Evolutionary conservation across 2,329 filamentous ascomycete species (phyloP), one percentile per base, ranked within the genome.

Genomic region (Coniochaeta pulveracea): DNA sequence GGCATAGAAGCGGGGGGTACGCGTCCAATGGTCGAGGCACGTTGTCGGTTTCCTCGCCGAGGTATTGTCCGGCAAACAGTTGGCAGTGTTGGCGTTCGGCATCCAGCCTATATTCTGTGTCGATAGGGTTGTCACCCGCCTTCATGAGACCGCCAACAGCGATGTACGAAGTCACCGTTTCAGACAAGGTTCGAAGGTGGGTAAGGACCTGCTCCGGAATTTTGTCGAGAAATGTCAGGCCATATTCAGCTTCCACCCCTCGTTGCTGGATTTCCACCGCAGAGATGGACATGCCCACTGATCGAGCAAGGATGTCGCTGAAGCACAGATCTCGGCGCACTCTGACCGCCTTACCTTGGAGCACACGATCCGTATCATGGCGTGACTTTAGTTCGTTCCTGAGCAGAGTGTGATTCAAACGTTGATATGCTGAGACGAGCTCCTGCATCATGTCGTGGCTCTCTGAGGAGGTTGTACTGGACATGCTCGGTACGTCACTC

Each of bases 211-310:
- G 78, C 36, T 89, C 81, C 0, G 91, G 80, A 33, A 96, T 80
- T 47, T 80, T 86, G 43, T 89, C 81, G 14, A 96, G 57, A 28
- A 96, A 60, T 5, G 81, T 89, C 54, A 76, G 68, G 34, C 83
- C 80, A 29, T 73, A 70, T 42, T 81, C 73, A 15, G 77, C 76
- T 45, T 85, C 81, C 4, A 85, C 66, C 6, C 91, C 91, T 45
- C 91, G 80, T 52, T 95, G 86, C 41, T 88, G 80, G 43, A 96
- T 94, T 57, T 98, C 91, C 4, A 84, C 77, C 0, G 86, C 78
- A 7, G 86, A 80, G 37, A 98, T 86, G 0, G 88, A 89, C 51
- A 78, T 85, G 2, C 85, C 89, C 10, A 95, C 75, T 2, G 76
- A 64, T 37, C 68, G 66, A 10, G 76, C 70, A 9, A 86, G 55